Evolutionary conservation across 2,329 filamentous ascomycete species (phyloP).

Genomic region (Botrytis fragariae): DNA sequence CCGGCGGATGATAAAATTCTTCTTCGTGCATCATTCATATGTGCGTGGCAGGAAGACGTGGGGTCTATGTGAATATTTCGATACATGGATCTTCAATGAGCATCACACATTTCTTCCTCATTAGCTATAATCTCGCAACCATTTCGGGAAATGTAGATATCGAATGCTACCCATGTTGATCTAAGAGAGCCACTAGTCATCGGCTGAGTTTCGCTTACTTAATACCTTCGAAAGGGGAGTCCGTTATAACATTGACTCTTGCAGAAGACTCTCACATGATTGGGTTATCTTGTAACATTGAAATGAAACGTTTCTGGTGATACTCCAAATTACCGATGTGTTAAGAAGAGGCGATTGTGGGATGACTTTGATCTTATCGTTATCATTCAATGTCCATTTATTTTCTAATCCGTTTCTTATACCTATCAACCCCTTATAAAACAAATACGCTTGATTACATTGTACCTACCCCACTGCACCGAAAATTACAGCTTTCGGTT

Average conservation of each 20-base stretch:
- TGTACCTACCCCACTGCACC: neutral
- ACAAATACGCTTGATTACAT: neutral
- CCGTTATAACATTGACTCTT: neutral
- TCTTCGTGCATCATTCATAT: constrained; percentile 2
- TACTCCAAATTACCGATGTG: neutral
- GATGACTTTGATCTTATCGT: neutral
- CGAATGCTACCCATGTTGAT: neutral
- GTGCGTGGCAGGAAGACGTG: constrained; percentile 11
- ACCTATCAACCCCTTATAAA: neutral
- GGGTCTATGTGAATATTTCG: neutral
- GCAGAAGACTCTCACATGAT: neutral
- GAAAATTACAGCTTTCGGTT: neutral
- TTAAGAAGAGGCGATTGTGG: neutral
- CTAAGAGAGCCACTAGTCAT: neutral
- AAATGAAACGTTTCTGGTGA: neutral
- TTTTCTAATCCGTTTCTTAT: neutral
- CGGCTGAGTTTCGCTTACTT: neutral
- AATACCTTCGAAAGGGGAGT: constrained; percentile 7
- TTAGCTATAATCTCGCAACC: neutral
- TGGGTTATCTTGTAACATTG: neutral
- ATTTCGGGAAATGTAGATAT: neutral
- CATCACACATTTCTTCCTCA: neutral
- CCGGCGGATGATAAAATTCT: constrained; percentile 3
- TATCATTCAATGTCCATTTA: neutral
- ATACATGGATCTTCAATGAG: neutral